These are phyloP conservation scores for Fonsecaea pugnacius DNA, from an alignment of 2,329 filamentous ascomycete species.

Conservation along the genomic window DNA sequence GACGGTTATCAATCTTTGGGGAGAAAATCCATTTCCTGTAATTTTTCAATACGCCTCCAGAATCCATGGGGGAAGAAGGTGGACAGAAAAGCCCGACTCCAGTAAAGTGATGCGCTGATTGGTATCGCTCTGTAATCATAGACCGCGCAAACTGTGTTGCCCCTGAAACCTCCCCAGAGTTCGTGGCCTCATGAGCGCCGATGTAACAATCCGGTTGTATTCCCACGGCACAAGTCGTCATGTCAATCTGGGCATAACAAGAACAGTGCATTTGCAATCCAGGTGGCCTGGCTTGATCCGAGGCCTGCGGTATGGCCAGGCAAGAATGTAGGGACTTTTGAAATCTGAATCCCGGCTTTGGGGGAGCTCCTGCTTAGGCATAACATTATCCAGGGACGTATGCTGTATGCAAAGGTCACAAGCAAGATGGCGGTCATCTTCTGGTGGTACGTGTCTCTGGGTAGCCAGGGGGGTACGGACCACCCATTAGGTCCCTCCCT, in stretches of 20 bases:
- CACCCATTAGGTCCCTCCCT: conserved; percentile 30
- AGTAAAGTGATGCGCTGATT: conserved; percentile 14
- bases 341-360: not conserved
- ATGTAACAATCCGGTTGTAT: conserved; percentile 23
- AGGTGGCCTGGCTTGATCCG: conserved; percentile 8
- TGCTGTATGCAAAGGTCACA: conserved; percentile 6
- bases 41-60: conserved; percentile 20
- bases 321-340: not conserved
- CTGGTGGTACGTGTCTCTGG: conserved; percentile 26
- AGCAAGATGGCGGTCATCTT: conserved; percentile 24
- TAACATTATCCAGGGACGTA: conserved; percentile 15
- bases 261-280: conserved; percentile 9
- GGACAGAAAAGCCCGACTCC: conserved; percentile 33
- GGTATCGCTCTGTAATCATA: conserved; percentile 7
- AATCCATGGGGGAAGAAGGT: conserved; percentile 34
- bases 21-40: conserved; percentile 19
- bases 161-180: conserved; percentile 25
- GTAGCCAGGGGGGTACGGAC: conserved; percentile 24
- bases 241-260: conserved; percentile 8
- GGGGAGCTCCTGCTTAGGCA: conserved; percentile 4
- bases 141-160: conserved; percentile 16
- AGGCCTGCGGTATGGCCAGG: conserved; percentile 5
- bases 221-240: conserved; percentile 15
- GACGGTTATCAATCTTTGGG: conserved; percentile 37
- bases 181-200: conserved; percentile 27